Base-by-base conservation (phyloP, 257 asterid species). In the Nicotiana tomentosiformis region DNA sequence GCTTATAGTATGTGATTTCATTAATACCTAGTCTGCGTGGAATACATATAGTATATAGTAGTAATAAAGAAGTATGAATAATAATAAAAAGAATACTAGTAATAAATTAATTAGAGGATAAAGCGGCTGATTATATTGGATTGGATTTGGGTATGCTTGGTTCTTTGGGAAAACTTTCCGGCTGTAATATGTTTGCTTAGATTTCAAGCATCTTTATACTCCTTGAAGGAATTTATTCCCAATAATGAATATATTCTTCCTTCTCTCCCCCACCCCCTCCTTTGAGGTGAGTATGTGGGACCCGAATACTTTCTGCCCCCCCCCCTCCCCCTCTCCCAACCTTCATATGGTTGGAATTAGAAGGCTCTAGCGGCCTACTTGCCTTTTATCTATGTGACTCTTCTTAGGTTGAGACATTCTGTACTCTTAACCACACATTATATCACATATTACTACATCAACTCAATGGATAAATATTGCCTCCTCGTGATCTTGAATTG, bases 131-230 rank as follows among this genome's bases (percentile, higher is more conserved):
- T 76, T 20, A 20, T 20, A 20, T 20, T 76, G 82, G 39, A 79
- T n/a, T 79, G 29, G 60, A 79, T 58, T 79, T 74, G 33, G 35
- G 81, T 65, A 65, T 65, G 39, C 35, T 62, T 62, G 68, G 35
- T 62, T 62, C 17, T 62, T 23, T 62, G 35, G 35, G 35, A 32
- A 14, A 46, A 49, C 79, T 74, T 74, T 74, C 23, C 11, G 49
- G 62, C 77, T 53, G 83, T 77, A 80, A 80, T 80, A 65, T 80
- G 83, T 72, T 81, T 81, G 84, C 84, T 81, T 81, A 81, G 66
- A 66, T 65, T 81, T 81, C 78, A 81, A 81, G 84, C 84, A 81
- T 65, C 84, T 81, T 81, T 81, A 81, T 65, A 66, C 84, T 18
- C 67, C 67, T 32, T 32, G 74, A 66, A 30, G 78, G 84, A 61